phyloP scores from a whole-genome alignment of 768 basidiomycete species.

The Termitomyces sp. region DNA sequence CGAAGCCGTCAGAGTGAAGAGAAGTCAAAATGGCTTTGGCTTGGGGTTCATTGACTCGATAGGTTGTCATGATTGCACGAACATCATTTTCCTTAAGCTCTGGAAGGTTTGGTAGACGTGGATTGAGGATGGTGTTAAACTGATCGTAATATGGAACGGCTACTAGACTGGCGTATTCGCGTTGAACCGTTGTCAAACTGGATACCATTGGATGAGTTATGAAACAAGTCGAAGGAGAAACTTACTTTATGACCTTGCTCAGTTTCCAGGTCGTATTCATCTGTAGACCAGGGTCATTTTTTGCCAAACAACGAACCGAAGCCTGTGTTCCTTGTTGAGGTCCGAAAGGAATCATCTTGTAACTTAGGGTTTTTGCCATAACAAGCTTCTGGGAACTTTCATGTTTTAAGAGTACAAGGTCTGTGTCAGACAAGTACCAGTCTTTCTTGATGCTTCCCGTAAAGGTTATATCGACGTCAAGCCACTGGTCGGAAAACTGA shows the following conservation, averaged over 20 bases:
- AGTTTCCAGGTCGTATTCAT: conserved; percentile 69
- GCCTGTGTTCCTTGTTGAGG: conserved; percentile 54
- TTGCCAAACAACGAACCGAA: conserved; percentile 53
- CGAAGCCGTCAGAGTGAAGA: conserved; percentile 71
- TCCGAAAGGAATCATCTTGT: conserved; percentile 33
- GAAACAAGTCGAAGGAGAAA: background rate
- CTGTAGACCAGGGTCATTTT: conserved; percentile 56
- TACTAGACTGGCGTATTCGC: conserved; percentile 87
- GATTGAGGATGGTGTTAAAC: conserved; percentile 63
- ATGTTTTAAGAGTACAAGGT: conserved; percentile 77
- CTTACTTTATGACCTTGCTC: conserved; percentile 80
- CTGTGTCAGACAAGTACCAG: conserved; percentile 78
- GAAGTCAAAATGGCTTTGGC: conserved; percentile 83
- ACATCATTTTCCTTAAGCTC: conserved; percentile 50
- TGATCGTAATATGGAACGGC: conserved; percentile 83
- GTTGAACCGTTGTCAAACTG: conserved; percentile 86
- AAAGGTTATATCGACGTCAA: conserved; percentile 73
- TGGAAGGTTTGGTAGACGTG: conserved; percentile 49
- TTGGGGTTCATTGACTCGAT: conserved; percentile 90
- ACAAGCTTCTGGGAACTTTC: conserved; percentile 48
- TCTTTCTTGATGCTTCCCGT: conserved; percentile 56
- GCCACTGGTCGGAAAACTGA: conserved; percentile 74
- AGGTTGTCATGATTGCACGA: conserved; percentile 60
- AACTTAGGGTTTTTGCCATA: conserved; percentile 62
- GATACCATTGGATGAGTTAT: conserved; percentile 1